phyloP scores from a whole-genome alignment of 768 basidiomycete genomes.

The Auriscalpium microsporum region DNA sequence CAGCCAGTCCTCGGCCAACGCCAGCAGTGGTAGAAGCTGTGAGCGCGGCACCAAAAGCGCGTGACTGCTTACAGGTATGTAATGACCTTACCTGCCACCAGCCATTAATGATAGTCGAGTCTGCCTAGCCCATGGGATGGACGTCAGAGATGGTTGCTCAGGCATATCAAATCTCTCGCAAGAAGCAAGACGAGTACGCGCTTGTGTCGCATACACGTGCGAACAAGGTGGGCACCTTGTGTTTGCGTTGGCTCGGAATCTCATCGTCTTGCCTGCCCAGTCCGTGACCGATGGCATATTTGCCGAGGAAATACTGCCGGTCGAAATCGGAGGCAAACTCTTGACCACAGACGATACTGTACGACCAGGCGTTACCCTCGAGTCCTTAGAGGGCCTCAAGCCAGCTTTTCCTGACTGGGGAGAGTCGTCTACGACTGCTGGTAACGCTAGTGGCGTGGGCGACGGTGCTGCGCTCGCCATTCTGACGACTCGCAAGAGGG shows the following conservation, averaged over 20 bases:
- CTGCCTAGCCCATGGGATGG: slow-evolving; percentile 83
- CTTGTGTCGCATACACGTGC: slow-evolving; percentile 82
- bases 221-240: slow-evolving; percentile 35
- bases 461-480: slow-evolving; percentile 88
- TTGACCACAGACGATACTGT: slow-evolving; percentile 83
- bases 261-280: slow-evolving; percentile 21
- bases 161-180: slow-evolving; percentile 65
- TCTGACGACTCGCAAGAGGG: slow-evolving; percentile 70
- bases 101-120: slow-evolving; percentile 1
- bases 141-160: slow-evolving; percentile 88
- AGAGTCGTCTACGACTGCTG: slow-evolving; percentile 61
- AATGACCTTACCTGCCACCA: not conserved
- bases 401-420: slow-evolving; percentile 85
- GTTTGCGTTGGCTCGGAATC: not conserved
- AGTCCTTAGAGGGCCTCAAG: slow-evolving; percentile 71
- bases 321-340: slow-evolving; percentile 60
- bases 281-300: slow-evolving; percentile 68
- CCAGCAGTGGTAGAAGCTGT: slow-evolving; percentile 57
- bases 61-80: slow-evolving; percentile 65
- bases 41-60: slow-evolving; percentile 49
- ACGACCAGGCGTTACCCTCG: slow-evolving; percentile 70
- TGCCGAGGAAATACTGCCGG: slow-evolving; percentile 81
- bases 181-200: slow-evolving; percentile 86
- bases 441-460: slow-evolving; percentile 83
- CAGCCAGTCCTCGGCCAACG: slow-evolving; percentile 58